A percentile compares a stretch with the other conserved stretches of the same genome.
Conservation (phyloP, 345 rosid species). For the Cardiospermum halicacabum region DNA sequence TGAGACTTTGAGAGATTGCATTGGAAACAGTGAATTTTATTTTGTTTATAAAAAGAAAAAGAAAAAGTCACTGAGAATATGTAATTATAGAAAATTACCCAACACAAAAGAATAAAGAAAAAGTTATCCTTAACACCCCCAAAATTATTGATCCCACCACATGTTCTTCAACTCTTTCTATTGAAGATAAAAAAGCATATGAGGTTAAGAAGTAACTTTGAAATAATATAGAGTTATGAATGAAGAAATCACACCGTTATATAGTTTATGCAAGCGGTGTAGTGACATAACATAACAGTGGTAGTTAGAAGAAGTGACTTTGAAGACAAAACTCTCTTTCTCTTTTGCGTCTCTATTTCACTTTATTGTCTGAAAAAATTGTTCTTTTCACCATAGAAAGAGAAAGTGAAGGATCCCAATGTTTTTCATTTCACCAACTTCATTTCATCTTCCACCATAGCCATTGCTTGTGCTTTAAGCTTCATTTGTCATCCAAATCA, state of each 20-base stretch:
- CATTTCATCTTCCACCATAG: no score
- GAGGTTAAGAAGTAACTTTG: no score
- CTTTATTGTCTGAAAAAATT: no score
- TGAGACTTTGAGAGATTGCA: not conserved
- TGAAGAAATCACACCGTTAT: not conserved
- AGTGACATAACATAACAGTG: slow-evolving; percentile 6
- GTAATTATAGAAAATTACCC: not conserved
- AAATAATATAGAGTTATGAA: not conserved
- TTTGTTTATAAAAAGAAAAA: not conserved
- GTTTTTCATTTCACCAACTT: slow-evolving; percentile 33
- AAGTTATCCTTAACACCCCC: slow-evolving; percentile 12
- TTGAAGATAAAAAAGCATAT: not conserved
- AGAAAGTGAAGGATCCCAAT: slow-evolving; percentile 12
- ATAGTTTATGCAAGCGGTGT: no score
- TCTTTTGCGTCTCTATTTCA: slow-evolving; percentile 2
- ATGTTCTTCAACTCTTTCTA: not conserved
- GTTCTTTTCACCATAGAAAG: no score
- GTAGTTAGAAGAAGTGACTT: slow-evolving; percentile 5
- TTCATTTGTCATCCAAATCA: slow-evolving; percentile 29
- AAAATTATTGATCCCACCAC: slow-evolving; percentile 27
- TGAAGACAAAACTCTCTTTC: slow-evolving; percentile 1
- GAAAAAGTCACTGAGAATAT: not conserved
- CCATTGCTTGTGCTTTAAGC: slow-evolving; percentile 46
- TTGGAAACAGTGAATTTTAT: slow-evolving; percentile 3
- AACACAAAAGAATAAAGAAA: not conserved